Evolutionary conservation across 345 rosid species (phyloP).

Genomic region (Acer saccharum): DNA sequence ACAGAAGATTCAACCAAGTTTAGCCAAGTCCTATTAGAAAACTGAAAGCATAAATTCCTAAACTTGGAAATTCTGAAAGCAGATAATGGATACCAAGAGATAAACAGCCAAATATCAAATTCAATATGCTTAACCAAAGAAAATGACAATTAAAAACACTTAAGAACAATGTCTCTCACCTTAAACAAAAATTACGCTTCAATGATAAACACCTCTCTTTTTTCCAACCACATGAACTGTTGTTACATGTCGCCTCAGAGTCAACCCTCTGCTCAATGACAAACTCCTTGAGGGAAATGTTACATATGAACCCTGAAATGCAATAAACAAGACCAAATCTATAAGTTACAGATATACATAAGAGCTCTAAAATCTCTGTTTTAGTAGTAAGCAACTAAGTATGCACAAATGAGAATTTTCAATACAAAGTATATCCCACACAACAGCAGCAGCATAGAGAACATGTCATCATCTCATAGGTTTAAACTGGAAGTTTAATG

Average conservation of each 20-base stretch:
- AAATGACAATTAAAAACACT: slow-evolving; percentile 2
- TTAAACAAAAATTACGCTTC: slow-evolving; percentile 41
- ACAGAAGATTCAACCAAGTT: background rate
- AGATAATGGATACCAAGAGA: slow-evolving; percentile 2
- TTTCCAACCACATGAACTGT: slow-evolving; percentile 48
- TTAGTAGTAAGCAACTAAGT: background rate
- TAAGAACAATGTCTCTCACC: slow-evolving; percentile 44
- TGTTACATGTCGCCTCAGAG: slow-evolving; percentile 43
- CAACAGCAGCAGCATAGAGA: background rate
- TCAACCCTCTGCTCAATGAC: slow-evolving; percentile 63
- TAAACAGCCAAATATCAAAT: background rate
- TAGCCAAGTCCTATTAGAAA: background rate
- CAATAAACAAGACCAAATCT: slow-evolving; percentile 10
- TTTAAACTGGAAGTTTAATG: slow-evolving; percentile 1
- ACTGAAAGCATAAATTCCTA: background rate
- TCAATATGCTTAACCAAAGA: background rate
- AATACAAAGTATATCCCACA: background rate
- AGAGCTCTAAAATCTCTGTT: slow-evolving; percentile 13
- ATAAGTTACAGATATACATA: slow-evolving; percentile 6
- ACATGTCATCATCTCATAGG: slow-evolving; percentile 8
- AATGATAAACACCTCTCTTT: slow-evolving; percentile 42
- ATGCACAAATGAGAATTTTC: background rate
- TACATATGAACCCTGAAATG: slow-evolving; percentile 67
- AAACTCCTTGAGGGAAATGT: slow-evolving; percentile 50
- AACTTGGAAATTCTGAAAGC: background rate